These are phyloP conservation scores for Phoma sp. DNA, from an alignment of 2,329 filamentous ascomycete species.

Conservation along the genomic window DNA sequence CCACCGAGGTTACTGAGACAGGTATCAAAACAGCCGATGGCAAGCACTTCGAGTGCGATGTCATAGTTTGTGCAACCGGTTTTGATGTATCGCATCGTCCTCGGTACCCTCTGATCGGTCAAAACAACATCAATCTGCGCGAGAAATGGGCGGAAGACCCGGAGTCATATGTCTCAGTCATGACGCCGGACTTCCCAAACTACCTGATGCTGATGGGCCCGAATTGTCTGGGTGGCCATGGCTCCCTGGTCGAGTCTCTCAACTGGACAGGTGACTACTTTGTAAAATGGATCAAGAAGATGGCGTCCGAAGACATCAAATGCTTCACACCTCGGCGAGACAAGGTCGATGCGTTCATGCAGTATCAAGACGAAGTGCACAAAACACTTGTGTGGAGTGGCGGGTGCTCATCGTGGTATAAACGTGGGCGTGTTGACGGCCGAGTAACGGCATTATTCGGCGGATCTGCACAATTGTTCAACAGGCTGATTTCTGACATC, in stretches of 20 bases:
- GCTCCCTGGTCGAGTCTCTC: constrained; percentile 24
- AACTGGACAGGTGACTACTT: constrained; percentile 31
- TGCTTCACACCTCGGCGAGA: constrained; percentile 21
- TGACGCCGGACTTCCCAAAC: constrained; percentile 20
- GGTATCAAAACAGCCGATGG: constrained; percentile 52
- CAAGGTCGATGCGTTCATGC: constrained; percentile 24
- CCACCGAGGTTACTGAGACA: constrained; percentile 51
- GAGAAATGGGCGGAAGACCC: constrained; percentile 49
- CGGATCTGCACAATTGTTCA: constrained; percentile 26
- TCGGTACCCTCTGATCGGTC: constrained; percentile 51
- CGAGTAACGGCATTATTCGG: constrained; percentile 26
- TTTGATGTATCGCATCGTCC: constrained; percentile 52
- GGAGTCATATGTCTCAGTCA: constrained; percentile 49
- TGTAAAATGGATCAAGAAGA: constrained; percentile 33
- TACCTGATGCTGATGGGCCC: constrained; percentile 30
- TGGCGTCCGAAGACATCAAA: constrained; percentile 28
- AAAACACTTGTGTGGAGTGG: constrained; percentile 29
- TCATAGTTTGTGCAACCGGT: constrained; percentile 47
- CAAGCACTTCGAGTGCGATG: constrained; percentile 48
- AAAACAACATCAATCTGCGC: constrained; percentile 46
- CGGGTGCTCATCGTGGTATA: constrained; percentile 26
- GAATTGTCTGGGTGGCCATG: constrained; percentile 28
- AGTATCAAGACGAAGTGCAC: constrained; percentile 25
- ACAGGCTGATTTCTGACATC: constrained; percentile 39
- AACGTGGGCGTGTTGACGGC: constrained; percentile 24